phyloP scores from a whole-genome alignment of 2,329 filamentous ascomycete species.

The Hypoxylon sp. region DNA sequence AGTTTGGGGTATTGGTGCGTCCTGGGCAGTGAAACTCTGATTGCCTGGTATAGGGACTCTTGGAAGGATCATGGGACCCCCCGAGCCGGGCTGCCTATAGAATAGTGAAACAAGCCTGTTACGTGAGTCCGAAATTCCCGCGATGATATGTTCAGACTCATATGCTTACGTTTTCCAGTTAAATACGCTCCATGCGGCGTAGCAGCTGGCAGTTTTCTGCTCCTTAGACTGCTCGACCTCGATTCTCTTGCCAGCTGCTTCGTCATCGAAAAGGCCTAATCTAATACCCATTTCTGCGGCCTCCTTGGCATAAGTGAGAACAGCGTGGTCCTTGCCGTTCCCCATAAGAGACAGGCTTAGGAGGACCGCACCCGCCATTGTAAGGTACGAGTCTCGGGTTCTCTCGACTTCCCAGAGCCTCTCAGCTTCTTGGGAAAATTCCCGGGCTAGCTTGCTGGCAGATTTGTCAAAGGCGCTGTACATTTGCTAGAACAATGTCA shows the following conservation, averaged over 20 bases:
- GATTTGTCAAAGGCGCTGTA: neutral
- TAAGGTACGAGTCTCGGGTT: neutral
- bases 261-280: neutral
- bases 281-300: neutral
- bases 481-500: neutral
- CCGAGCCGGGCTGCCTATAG: conserved; percentile 2
- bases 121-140: neutral
- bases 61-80: neutral
- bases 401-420: neutral
- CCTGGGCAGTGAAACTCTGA: neutral
- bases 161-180: neutral
- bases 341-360: neutral
- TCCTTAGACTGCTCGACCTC: neutral
- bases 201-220: neutral
- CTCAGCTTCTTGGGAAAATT: conserved; percentile 1
- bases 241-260: neutral
- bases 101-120: neutral
- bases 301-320: neutral
- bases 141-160: too few relatives aligned
- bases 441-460: neutral
- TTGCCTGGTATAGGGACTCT: neutral
- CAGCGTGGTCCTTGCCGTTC: neutral
- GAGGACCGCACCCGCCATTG: neutral
- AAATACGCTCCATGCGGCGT: conserved; percentile 2
- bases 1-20: neutral